Percentiles rank a stretch among this genome's conserved stretches.
phyloP scores from a whole-genome alignment of 2,329 filamentous ascomycete species.

The Ophiostoma sp. region DNA sequence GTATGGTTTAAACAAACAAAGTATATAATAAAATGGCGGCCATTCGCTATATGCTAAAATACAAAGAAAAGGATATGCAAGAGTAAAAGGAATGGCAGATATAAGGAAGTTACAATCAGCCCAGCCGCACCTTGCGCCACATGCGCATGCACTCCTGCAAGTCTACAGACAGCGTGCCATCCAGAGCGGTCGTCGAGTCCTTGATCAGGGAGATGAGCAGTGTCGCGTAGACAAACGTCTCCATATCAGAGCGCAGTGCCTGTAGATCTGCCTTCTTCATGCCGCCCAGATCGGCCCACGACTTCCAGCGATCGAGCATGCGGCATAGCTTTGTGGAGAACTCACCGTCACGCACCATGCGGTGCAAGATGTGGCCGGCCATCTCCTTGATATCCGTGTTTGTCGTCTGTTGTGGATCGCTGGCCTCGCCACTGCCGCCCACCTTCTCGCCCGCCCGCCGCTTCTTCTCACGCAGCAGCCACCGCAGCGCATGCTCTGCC shows the following conservation, averaged over 20 bases:
- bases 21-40: background rate
- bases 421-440: background rate
- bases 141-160: conserved; percentile 56
- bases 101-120: conserved; percentile 31
- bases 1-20: background rate
- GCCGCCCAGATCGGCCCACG: conserved; percentile 57
- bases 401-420: background rate
- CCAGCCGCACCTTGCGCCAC: conserved; percentile 55
- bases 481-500: conserved; percentile 47
- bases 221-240: conserved; percentile 50
- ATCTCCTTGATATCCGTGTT: conserved; percentile 40
- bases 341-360: conserved; percentile 52
- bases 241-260: conserved; percentile 41
- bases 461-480: conserved; percentile 40
- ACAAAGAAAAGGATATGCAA: background rate
- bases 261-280: conserved; percentile 50
- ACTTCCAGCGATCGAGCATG: conserved; percentile 54
- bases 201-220: conserved; percentile 51
- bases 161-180: conserved; percentile 53
- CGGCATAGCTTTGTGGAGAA: conserved; percentile 45
- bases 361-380: conserved; percentile 50
- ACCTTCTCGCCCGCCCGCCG: background rate
- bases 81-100: background rate
- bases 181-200: conserved; percentile 46
- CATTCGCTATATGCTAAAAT: background rate